phyloP scores from a whole-genome alignment of 2,329 filamentous ascomycete species.

The Remersonia thermophila region DNA sequence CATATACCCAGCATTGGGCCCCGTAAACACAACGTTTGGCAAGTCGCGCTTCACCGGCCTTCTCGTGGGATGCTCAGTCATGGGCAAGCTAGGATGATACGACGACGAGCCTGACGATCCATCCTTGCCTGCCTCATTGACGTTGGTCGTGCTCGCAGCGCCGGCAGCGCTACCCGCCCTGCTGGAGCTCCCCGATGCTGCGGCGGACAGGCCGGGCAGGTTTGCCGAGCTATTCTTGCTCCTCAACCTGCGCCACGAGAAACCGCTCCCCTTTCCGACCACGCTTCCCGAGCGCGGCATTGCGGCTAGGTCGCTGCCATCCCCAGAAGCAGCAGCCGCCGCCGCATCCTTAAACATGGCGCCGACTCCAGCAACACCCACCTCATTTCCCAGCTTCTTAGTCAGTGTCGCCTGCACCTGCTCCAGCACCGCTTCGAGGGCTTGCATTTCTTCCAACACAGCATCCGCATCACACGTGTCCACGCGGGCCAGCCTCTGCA shows the following conservation, averaged over 20 bases:
- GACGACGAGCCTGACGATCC: conserved; percentile 41
- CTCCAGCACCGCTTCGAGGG: conserved; percentile 73
- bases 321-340: conserved; percentile 10
- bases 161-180: conserved; percentile 32
- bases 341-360: conserved; percentile 61
- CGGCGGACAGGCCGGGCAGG: conserved; percentile 39
- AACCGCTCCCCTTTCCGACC: conserved; percentile 64
- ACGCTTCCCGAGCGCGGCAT: conserved; percentile 47
- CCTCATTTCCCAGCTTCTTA: conserved; percentile 86
- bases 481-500: conserved; percentile 70
- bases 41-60: conserved; percentile 62
- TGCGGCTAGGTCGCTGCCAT: conserved; percentile 28
- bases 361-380: conserved; percentile 67
- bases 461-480: conserved; percentile 87
- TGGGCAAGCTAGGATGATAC: conserved; percentile 59
- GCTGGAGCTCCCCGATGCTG: conserved; percentile 23
- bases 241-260: conserved; percentile 81
- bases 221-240: conserved; percentile 73
- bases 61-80: conserved; percentile 54
- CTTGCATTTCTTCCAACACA: conserved; percentile 87
- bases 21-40: conserved; percentile 56
- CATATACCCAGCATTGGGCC: conserved; percentile 87
- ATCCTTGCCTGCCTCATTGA: conserved; percentile 38
- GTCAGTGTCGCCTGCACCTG: conserved; percentile 64
- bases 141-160: conserved; percentile 20